Evolutionary conservation across 345 rosid genomes (phyloP), one percentile per base, ranked within the genome.

Genomic region (Eucalyptus pauciflora): DNA sequence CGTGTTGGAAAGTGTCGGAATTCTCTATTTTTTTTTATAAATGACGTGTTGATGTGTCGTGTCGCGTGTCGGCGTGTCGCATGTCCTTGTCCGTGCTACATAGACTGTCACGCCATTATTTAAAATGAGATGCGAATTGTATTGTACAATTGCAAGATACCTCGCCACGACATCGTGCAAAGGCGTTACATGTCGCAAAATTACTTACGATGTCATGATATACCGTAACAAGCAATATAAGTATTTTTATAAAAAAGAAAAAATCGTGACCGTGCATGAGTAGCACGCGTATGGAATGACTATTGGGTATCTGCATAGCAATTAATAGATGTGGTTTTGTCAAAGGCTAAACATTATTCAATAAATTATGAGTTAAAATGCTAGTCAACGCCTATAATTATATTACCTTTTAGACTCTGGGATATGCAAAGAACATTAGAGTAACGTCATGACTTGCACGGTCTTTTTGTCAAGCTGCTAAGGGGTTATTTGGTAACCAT

Each of bases 261-360:
- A 64, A n/a, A 51, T 51, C 8, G 10, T 3, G 37, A n/a, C 54
- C 8, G 22, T 51, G 54, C 54, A 17, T 17, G 60, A 54, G 60
- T 2, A 22, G 60, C 25, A 24, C 7, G 4, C 29, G 6, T 10
- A 58, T 58, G 64, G 29, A 58, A 58, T 58, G 64, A 25, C 64
- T 25, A 25, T 25, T 13, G 6, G 37, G 33, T 10, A 15, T 67
- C 10, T 15, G 14, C 10, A 14, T n/a, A 14, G 18, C 5, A n/a
- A 8, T 31, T 7, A 64, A 67, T 3, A 31, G 9, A 67, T n/a
- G 41, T 67, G 16, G 37, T 67, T 67, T 67, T 16, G 37, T 13
- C 41, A 4, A 8, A 0, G 9, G 18, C 37, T n/a, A 7, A 15
- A n/a, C 11, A n/a, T 67, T n/a, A 17, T 67, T 14, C 2, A 20